Conservation (phyloP, 148 eudicot genomes). For the Salicornia ramosissima region DNA sequence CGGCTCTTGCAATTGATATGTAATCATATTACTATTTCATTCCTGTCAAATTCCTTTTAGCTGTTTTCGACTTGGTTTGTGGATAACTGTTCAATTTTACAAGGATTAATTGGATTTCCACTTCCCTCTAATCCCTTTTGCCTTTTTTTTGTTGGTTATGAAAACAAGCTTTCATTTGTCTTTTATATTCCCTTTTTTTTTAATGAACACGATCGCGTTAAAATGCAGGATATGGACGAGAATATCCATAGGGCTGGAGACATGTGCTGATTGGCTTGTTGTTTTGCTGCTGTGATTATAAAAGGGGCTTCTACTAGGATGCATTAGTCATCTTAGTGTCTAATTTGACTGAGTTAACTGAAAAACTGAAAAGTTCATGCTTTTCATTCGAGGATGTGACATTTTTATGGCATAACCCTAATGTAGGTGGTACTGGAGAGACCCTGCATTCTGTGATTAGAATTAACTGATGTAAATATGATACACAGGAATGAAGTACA, state of each 20-base stretch:
- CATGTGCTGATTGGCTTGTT: neutral
- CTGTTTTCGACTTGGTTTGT: too few species aligned
- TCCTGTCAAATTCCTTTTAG: too few species aligned
- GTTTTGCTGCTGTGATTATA: neutral
- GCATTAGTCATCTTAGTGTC: neutral
- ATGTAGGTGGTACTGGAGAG: constrained; percentile 21
- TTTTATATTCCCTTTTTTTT: neutral
- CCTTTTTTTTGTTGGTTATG: neutral
- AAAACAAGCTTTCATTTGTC: neutral
- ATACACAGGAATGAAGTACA: constrained; percentile 21
- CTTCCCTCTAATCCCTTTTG: neutral
- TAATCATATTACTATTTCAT: neutral
- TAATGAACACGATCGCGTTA: constrained; percentile 3
- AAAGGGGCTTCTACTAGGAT: constrained; percentile 10
- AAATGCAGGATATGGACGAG: constrained; percentile 28
- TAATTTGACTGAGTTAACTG: constrained; percentile 13
- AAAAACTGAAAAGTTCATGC: constrained; percentile 5
- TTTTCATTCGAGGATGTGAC: constrained; percentile 1
- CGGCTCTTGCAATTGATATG: neutral
- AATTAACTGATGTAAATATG: constrained; percentile 28
- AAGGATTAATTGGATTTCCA: neutral
- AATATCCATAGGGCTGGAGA: constrained; percentile 12
- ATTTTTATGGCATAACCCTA: constrained; percentile 8
- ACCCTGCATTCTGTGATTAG: constrained; percentile 16
- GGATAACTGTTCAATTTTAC: neutral